Evolutionary conservation across 1,139 yeast species (phyloP).

Genomic region (Saccharomycopsis hybrid): DNA sequence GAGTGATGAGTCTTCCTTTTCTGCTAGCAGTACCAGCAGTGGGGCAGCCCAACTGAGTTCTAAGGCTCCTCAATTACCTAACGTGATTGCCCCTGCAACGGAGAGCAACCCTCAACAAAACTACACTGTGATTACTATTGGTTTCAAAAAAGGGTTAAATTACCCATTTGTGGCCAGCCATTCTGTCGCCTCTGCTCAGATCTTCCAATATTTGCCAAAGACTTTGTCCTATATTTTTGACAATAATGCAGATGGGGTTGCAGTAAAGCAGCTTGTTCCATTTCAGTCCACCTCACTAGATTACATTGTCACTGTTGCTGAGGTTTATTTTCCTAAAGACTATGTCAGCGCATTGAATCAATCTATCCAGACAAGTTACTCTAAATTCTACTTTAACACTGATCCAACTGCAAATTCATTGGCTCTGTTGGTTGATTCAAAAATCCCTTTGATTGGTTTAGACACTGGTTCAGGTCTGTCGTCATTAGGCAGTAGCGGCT

Average conservation of each 20-base stretch:
- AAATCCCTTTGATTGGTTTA: conserved; percentile 26
- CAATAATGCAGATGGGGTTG: conserved; percentile 33
- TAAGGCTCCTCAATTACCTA: conserved; percentile 51
- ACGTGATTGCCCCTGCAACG: conserved; percentile 55
- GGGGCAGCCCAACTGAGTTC: not conserved
- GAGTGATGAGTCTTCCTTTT: not conserved
- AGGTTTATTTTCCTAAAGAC: conserved; percentile 58
- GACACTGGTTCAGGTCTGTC: conserved; percentile 11
- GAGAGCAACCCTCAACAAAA: conserved; percentile 28
- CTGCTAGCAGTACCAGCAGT: not conserved
- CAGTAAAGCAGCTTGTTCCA: conserved; percentile 60
- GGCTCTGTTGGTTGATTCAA: conserved; percentile 53
- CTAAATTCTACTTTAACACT: conserved; percentile 47
- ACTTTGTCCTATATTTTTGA: conserved; percentile 49
- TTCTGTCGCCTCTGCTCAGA: conserved; percentile 67
- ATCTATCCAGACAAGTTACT: conserved; percentile 37
- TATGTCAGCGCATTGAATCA: conserved; percentile 40
- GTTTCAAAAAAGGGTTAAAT: conserved; percentile 63
- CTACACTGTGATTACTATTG: conserved; percentile 55
- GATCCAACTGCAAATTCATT: conserved; percentile 41
- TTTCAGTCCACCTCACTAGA: conserved; percentile 41
- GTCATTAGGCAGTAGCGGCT: conserved; percentile 6
- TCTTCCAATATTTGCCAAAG: conserved; percentile 61
- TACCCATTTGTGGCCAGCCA: conserved; percentile 66
- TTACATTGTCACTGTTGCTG: conserved; percentile 71